Evolutionary conservation across 2,329 filamentous ascomycete species (phyloP), one percentile per base, ranked within the genome.

Genomic region (Hymenoscyphus salicellus): DNA sequence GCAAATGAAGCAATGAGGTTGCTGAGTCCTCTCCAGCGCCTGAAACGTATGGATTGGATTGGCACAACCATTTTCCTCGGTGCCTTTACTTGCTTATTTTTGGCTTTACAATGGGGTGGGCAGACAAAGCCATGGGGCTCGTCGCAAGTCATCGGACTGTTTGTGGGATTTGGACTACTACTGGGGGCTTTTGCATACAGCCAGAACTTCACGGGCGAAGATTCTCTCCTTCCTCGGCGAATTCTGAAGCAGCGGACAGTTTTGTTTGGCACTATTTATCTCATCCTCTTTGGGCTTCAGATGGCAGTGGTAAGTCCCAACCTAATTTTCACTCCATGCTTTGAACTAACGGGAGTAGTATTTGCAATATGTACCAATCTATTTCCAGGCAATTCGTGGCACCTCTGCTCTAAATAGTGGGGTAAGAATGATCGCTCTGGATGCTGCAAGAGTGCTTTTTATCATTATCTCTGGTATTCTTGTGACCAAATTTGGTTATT

Each of bases 51-150:
- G 28, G 55, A 36, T 33, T 28, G n/a, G 23, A 26, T 20, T 30
- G 32, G 57, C 32, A 59, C 16, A 20, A 17, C 14, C 26, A 11
- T 41, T n/a, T 28, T 41, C 26, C 11, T 46, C 4, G n/a, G 28
- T 5, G 32, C 57, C 1, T 28, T 46, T 16, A 41, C 17, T 28
- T 59, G 33, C n/a, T 59, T 59, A 14, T 26, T 59, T 16, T 30
- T 59, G 16, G 57, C 57, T 20, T 30, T 59, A 26, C 57, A 59
- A 43, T 59, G 57, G 57, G 57, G 57, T 26, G 57, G 57, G 11
- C 17, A 33, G 28, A 6, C 23, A 23, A 11, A 11, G 7, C 38
- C 57, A 23, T 59, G 57, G 57, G 23, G 20, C 7, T 41, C 57
- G 3, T 23, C 33, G 2, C 20, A 26, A 46, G 36, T 59, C 5